A percentile compares a stretch with the other conserved stretches of the same genome.
These are phyloP conservation scores for Aspergillus sp. DNA, from an alignment of 2,329 filamentous ascomycete species.

Conservation along the genomic window DNA sequence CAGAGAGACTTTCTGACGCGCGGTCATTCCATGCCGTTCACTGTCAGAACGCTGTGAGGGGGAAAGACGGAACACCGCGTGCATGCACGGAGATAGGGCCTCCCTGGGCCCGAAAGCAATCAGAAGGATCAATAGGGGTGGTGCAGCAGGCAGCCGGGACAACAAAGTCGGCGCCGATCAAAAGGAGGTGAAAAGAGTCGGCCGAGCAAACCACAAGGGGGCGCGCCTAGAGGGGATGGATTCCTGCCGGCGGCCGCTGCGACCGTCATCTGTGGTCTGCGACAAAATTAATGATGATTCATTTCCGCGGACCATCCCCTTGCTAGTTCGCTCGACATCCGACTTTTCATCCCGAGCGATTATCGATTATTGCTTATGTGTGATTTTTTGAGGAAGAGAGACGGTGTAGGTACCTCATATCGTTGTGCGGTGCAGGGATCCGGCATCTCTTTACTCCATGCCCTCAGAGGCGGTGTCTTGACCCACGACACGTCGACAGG, in stretches of 20 bases:
- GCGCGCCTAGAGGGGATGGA: no score
- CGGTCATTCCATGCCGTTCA: neutral
- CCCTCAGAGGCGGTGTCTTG: neutral
- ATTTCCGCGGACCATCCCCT: neutral
- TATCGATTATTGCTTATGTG: no score
- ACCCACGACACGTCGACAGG: neutral
- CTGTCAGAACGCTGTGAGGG: slow-evolving; percentile 1
- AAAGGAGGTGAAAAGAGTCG: neutral
- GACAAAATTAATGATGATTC: neutral
- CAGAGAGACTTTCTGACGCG: neutral
- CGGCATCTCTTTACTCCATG: slow-evolving; percentile 1
- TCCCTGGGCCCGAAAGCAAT: neutral
- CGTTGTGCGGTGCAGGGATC: neutral
- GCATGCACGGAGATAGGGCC: neutral
- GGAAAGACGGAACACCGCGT: neutral
- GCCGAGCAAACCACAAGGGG: no score
- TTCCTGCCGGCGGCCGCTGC: no score
- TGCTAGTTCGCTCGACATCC: neutral
- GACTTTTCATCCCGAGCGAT: no score
- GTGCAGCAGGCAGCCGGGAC: neutral
- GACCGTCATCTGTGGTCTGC: neutral
- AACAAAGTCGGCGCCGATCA: neutral
- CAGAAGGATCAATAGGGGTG: slow-evolving; percentile 1
- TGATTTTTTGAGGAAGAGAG: no score
- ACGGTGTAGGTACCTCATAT: neutral